Base-by-base conservation (phyloP, 1,139 yeast genomes). In the Yamadazyma dendronema region DNA sequence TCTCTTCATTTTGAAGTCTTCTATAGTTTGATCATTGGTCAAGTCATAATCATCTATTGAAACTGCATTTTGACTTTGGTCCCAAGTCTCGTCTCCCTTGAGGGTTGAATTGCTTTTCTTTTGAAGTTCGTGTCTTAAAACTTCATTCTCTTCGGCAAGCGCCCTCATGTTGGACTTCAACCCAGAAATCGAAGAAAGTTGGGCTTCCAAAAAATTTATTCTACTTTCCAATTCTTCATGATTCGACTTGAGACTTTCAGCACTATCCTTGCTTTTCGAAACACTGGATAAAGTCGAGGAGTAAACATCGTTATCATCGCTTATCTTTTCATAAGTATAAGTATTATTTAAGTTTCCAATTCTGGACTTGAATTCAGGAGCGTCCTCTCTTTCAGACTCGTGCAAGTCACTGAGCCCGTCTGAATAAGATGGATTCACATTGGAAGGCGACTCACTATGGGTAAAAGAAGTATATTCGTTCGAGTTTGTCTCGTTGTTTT, bases 1-100 rank as follows among this genome's bases (percentile, higher is more conserved):
- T 28, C 69, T 44, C 39, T 67, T 70, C 72, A 72, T 66, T 39
- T 54, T 61, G 35, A 60, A 56, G 45, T 44, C 51, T 46, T 43
- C 50, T 38, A 30, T 40, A 31, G 44, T 43, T n/a, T 55, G 57
- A 7, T 53, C 53, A 23, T 49, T 47, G 10, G 62, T 55, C 24
- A 54, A 39, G 33, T 57, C 59, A 14, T 50, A 50, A 24, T 50
- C 49, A 33, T 58, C 64, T 17, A 58, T 48, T 0, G 57, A 51
- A 5, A 50, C 34, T 30, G 48, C 57, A 19, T 52, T 13, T 7
- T 32, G 16, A 10, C 31, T 17, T 21, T 24, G 12, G n/a, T n/a
- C n/a, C n/a, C n/a, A n/a, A n/a, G n/a, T n/a, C 6, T 24, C 27
- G 12, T 24, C 27, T 24, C 12, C 27, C 27, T 19, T 19, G 8